Evolutionary conservation across 148 eudicot genomes (phyloP), one percentile per base, ranked within the genome.

Genomic region (Vaccinium macrocarpon): DNA sequence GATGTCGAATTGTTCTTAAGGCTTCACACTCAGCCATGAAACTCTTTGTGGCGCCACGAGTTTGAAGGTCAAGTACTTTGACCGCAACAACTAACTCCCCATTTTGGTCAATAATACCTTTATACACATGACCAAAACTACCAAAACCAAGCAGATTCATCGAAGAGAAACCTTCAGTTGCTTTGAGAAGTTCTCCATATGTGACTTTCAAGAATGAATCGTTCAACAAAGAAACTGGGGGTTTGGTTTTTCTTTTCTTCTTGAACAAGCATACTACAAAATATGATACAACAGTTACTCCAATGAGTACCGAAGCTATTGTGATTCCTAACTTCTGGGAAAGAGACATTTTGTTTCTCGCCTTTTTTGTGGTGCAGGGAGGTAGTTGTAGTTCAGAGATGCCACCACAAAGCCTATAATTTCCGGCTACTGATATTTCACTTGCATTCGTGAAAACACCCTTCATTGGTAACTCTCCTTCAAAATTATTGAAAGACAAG

Each of bases 321-420:
- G 14, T 25, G 79, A 76, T 76, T 23, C 2, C 23, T 48, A n/a
- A 76, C 10, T 1, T 42, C 9, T 35, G 7, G 2, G 38, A 16
- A 72, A 38, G 76, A 13, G n/a, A 16, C 76, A 72, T 38, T 16
- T 7, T 72, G 14, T 35, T 35, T n/a, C 8, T 18, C 0, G 49
- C 6, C 55, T 8, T 53, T 27, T 18, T 23, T 9, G 32, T 61
- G 74, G 12, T 32, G 25, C 86, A 84, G 4, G 2, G 81, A n/a
- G 80, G 61, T 13, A 85, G 35, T 25, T 35, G 46, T 9, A 85
- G 75, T 80, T 70, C 80, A 4, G 18, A 8, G 14, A 85, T 46
- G 51, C 83, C 86, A 15, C 84, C 86, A 49, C 84, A 74, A 2
- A 85, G 80, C 64, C 52, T 74, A 19, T 0, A n/a, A 64, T 85